Conservation (phyloP, 1,139 yeast genomes). For the Nematodospora anomalae region DNA sequence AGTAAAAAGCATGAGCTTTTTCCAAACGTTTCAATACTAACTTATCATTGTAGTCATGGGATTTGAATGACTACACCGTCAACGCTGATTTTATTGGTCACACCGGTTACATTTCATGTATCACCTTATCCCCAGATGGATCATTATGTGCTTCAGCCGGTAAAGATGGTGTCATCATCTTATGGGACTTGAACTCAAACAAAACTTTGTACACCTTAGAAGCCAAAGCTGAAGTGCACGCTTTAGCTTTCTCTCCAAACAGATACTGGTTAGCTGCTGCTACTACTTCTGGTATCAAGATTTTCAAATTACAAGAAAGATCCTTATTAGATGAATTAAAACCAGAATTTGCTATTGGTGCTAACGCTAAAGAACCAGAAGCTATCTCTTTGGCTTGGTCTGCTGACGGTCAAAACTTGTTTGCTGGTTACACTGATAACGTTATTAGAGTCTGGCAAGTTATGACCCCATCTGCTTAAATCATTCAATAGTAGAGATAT, state of each 20-base stretch:
- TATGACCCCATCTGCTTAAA: slow-evolving; percentile 79
- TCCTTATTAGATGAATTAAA: slow-evolving; percentile 95
- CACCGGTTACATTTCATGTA: slow-evolving; percentile 98
- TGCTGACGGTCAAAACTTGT: slow-evolving; percentile 99
- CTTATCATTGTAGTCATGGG: slow-evolving; percentile 74
- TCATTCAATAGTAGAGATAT: too few relatives aligned
- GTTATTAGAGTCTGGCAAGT: slow-evolving; percentile 99
- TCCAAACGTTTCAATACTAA: slow-evolving; percentile 20
- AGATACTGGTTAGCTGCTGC: slow-evolving; percentile 99
- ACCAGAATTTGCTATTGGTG: slow-evolving; percentile 93
- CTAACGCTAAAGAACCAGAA: slow-evolving; percentile 96
- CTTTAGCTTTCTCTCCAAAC: slow-evolving; percentile 99
- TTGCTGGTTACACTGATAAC: slow-evolving; percentile 99
- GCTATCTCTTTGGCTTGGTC: slow-evolving; percentile 99
- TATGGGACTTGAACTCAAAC: slow-evolving; percentile 95
- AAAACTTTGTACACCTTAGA: slow-evolving; percentile 89
- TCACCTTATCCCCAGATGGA: slow-evolving; percentile 99
- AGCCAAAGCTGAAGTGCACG: slow-evolving; percentile 96
- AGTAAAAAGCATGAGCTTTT: too few relatives aligned
- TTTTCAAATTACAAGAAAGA: slow-evolving; percentile 97
- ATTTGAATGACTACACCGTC: slow-evolving; percentile 79
- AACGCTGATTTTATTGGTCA: slow-evolving; percentile 98
- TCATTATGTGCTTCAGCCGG: slow-evolving; percentile 99
- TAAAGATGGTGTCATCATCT: slow-evolving; percentile 98
- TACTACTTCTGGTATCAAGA: slow-evolving; percentile 95